Evolutionary conservation across 768 basidiomycete genomes (phyloP).

Genomic region (Boletus pseudo-olivaceus): DNA sequence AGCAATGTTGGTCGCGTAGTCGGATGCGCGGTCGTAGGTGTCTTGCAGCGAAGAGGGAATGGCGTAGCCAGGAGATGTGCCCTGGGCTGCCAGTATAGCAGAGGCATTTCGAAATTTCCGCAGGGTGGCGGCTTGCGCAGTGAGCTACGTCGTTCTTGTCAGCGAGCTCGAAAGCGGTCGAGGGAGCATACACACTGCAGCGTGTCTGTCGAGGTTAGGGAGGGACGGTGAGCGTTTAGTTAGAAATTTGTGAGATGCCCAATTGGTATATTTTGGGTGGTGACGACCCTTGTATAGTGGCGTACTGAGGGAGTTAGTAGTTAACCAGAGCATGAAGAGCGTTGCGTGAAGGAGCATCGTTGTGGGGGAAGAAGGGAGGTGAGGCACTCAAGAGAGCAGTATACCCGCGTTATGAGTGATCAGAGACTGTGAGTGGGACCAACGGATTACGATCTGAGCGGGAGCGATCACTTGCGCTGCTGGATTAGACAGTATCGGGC

Average conservation of each 20-base stretch:
- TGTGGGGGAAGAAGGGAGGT: neutral
- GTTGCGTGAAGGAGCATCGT: conserved; percentile 11
- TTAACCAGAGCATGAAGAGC: conserved; percentile 9
- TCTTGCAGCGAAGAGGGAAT: conserved; percentile 13
- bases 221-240: neutral
- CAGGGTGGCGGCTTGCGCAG: conserved; percentile 8
- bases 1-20: conserved; percentile 12
- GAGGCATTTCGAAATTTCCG: conserved; percentile 20
- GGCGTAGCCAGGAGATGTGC: conserved; percentile 2
- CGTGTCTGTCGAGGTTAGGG: neutral
- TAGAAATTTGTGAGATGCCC: neutral
- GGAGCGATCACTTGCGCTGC: neutral
- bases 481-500: neutral
- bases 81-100: conserved; percentile 9
- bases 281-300: conserved; percentile 9
- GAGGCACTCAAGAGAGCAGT: neutral
- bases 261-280: neutral
- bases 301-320: conserved; percentile 1
- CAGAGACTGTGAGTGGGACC: conserved; percentile 9
- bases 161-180: neutral
- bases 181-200: conserved; percentile 6
- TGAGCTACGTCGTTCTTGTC: conserved; percentile 10
- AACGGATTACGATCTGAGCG: conserved; percentile 7
- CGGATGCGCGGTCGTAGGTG: conserved; percentile 19
- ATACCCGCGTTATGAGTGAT: neutral